Evolutionary conservation across 441 rosid species (phyloP).

Genomic region (Metrosideros polymorpha): DNA sequence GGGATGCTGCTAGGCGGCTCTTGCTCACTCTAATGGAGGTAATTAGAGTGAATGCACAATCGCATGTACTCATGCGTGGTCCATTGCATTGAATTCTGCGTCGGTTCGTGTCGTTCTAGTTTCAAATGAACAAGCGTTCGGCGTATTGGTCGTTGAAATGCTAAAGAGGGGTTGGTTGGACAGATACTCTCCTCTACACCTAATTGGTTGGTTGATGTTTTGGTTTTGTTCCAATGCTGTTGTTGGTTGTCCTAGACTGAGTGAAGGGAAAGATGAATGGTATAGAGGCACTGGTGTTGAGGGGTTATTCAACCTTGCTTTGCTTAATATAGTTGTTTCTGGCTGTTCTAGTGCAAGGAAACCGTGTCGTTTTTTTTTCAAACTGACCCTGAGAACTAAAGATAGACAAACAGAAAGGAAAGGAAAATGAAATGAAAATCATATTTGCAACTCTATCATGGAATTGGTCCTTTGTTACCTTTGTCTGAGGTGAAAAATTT

Average conservation of each 20-base stretch:
- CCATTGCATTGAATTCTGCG: background rate
- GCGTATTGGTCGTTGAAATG: background rate
- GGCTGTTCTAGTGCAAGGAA: background rate
- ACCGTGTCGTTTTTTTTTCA: background rate
- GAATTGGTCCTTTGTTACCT: background rate
- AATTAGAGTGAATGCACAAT: background rate
- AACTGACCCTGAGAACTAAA: background rate
- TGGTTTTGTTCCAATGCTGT: background rate
- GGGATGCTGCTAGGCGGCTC: constrained; percentile 91
- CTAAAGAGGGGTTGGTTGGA: background rate
- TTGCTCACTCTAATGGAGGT: constrained; percentile 99
- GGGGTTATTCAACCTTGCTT: background rate
- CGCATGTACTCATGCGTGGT: background rate
- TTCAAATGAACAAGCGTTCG: background rate
- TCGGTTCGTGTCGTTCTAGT: background rate
- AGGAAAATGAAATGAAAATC: background rate
- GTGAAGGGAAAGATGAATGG: background rate
- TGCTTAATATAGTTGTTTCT: background rate
- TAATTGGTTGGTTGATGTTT: background rate
- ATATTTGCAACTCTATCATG: background rate
- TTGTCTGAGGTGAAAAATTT: background rate
- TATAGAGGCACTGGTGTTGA: background rate
- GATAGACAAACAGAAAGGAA: background rate
- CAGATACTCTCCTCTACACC: background rate
- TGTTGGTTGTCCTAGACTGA: background rate